Base-by-base conservation (phyloP, 2,329 filamentous ascomycete genomes). In the Paecilomyces sp. region DNA sequence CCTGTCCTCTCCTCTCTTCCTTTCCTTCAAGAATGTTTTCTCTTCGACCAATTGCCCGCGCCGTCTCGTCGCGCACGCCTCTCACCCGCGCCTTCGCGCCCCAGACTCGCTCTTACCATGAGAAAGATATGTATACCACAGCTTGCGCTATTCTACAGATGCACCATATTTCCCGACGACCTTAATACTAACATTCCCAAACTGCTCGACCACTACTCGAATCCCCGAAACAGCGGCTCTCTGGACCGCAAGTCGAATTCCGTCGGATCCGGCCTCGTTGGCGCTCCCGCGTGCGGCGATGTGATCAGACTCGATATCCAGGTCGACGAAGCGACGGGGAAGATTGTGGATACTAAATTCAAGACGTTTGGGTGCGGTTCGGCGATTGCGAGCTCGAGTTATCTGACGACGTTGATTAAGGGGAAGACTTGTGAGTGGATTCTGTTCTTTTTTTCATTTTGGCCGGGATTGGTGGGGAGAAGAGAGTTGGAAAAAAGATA, bases 361-460 rank as follows among this genome's bases (percentile, higher is more conserved):
- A 97, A 97, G 87, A 97, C 92, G 0, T 97, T 97, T 73, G 92
- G 92, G 56, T 97, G 92, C 75, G 92, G 92, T 58, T 92, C 88
- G 33, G 94, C 94, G 65, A 99, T 99, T 77, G 94, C 94, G 52
- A 93, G 89, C 65, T 95, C 90, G 61, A 94, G 89, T 72, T 99
- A 99, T 75, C 79, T 99, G 69, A 99, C 94, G 8, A 92, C 96
- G 78, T 82, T 99, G 61, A 92, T 99, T 63, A 86, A 91, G 64
- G 94, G 94, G 62, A 99, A 97, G 93, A 96, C 89, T 13, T 55
- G 54, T 55, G 34, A 55, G 54, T 47, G n/a, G 6, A n/a, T 8
- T 33, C 31, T 47, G 18, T 22, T n/a, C 25, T 28, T 28, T 28
- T 28, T 28, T 28, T 28, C 25, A 3, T 6, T 28, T 28, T 28